These are phyloP conservation scores for Alternaria longipes DNA, from an alignment of 2,329 filamentous ascomycete species.

Conservation along the genomic window DNA sequence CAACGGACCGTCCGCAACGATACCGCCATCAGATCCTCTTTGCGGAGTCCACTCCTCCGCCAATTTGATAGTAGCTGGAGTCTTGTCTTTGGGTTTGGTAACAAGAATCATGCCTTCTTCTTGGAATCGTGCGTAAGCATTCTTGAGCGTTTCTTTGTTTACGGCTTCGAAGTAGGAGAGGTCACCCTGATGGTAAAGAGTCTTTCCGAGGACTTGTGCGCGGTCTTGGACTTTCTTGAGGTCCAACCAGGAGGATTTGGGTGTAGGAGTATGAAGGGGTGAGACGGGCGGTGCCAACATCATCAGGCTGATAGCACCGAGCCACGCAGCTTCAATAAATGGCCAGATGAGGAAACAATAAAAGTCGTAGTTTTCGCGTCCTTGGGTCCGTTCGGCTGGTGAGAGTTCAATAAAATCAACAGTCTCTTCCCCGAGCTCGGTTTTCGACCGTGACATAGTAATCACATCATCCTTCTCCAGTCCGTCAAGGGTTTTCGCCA, in stretches of 20 bases:
- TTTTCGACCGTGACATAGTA: constrained; percentile 63
- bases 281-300: constrained; percentile 77
- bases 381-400: constrained; percentile 76
- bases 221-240: constrained; percentile 79
- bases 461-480: constrained; percentile 84
- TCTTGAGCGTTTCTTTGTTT: constrained; percentile 97
- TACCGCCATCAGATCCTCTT: constrained; percentile 66
- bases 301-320: constrained; percentile 87
- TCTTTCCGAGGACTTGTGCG: constrained; percentile 89
- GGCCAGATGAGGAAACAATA: constrained; percentile 99
- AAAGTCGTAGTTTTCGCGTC: constrained; percentile 96
- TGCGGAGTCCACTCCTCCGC: constrained; percentile 77
- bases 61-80: constrained; percentile 71
- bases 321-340: constrained; percentile 94
- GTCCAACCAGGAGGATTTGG: constrained; percentile 72
- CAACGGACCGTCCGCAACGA: constrained; percentile 74
- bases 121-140: constrained; percentile 86
- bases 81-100: constrained; percentile 71
- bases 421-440: constrained; percentile 52
- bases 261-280: constrained; percentile 51
- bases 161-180: constrained; percentile 97
- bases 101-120: constrained; percentile 89
- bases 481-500: constrained; percentile 79
- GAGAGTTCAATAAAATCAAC: constrained; percentile 78
- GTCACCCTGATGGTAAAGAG: constrained; percentile 95